A percentile compares a stretch with the other conserved stretches of the same genome.
Conservation (phyloP, 1,284 basidiomycete genomes). For the Apiotrichum siamense region DNA sequence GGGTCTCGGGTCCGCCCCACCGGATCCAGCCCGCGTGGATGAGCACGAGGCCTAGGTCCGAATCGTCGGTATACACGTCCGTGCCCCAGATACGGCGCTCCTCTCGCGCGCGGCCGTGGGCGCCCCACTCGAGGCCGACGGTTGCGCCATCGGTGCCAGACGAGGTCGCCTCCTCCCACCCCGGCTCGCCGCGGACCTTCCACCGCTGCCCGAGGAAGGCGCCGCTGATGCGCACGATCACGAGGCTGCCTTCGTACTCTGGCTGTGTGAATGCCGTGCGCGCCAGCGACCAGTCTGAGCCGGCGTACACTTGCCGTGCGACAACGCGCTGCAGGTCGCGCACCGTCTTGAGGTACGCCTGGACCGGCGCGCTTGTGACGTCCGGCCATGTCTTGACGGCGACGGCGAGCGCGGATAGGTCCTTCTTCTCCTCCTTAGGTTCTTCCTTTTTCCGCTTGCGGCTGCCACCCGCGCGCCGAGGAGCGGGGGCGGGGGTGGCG, state of each 20-base stretch:
- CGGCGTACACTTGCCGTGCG: conserved; percentile 25
- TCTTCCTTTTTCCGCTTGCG: conserved; percentile 27
- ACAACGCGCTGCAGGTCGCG: conserved; percentile 20
- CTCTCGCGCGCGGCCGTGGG: conserved; percentile 9
- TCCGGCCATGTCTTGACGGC: conserved; percentile 28
- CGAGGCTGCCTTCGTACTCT: conserved; percentile 27
- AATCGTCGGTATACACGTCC: conserved; percentile 58
- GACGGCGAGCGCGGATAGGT: conserved; percentile 27
- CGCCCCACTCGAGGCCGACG: conserved; percentile 18
- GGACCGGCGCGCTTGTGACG: conserved; percentile 26
- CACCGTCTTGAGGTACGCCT: conserved; percentile 27
- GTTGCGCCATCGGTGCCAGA: conserved; percentile 5
- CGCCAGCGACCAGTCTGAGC: conserved; percentile 28
- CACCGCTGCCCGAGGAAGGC: conserved; percentile 35
- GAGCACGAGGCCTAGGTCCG: conserved; percentile 52
- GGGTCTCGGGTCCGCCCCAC: conserved; percentile 24
- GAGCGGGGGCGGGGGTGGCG: not conserved
- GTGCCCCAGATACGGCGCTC: conserved; percentile 53
- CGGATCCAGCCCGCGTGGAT: conserved; percentile 54
- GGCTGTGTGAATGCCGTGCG: conserved; percentile 10
- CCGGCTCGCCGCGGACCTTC: conserved; percentile 40
- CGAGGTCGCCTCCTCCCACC: conserved; percentile 36
- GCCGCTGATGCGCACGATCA: conserved; percentile 32
- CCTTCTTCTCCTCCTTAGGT: conserved; percentile 36
- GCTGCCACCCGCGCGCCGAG: conserved; percentile 14